Percentiles rank a stretch among this genome's conserved stretches.
Evolutionary conservation across 371 early-diverging fungal species (phyloP).

Genomic region (Haplosporangium sp.): DNA sequence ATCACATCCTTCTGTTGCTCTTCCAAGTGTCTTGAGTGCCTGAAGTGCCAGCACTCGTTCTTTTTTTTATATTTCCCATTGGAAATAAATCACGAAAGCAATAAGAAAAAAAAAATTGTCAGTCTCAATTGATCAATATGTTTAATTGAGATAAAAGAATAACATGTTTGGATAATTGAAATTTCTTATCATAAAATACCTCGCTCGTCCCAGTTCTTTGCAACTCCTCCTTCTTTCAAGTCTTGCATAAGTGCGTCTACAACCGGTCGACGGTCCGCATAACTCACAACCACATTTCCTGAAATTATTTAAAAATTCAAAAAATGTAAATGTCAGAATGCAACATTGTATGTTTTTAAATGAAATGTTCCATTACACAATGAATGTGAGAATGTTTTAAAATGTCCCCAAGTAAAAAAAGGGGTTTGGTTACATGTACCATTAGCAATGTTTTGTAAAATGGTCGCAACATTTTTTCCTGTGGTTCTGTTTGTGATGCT

Average conservation of each 20-base stretch:
- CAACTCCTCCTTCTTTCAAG: slow-evolving; percentile 45
- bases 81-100: background rate
- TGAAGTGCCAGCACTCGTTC: slow-evolving; percentile 39
- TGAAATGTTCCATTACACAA: background rate
- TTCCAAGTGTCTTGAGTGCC: slow-evolving; percentile 48
- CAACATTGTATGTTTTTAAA: no score
- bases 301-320: background rate
- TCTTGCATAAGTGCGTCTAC: slow-evolving; percentile 48
- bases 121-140: background rate
- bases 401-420: background rate
- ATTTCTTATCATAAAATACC: slow-evolving; percentile 7
- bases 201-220: slow-evolving; percentile 43
- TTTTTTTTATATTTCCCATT: background rate
- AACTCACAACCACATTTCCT: slow-evolving; percentile 38
- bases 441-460: slow-evolving; percentile 34
- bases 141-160: no score
- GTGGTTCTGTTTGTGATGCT: slow-evolving; percentile 29
- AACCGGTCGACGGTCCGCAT: slow-evolving; percentile 24
- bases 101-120: background rate
- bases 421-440: slow-evolving; percentile 16
- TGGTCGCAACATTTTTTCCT: slow-evolving; percentile 23
- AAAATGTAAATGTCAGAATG: no score
- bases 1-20: slow-evolving; percentile 50
- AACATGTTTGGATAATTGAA: no score
- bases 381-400: background rate